Conservation (phyloP, 2,329 filamentous ascomycete genomes). For the Colletotrichum sojae region DNA sequence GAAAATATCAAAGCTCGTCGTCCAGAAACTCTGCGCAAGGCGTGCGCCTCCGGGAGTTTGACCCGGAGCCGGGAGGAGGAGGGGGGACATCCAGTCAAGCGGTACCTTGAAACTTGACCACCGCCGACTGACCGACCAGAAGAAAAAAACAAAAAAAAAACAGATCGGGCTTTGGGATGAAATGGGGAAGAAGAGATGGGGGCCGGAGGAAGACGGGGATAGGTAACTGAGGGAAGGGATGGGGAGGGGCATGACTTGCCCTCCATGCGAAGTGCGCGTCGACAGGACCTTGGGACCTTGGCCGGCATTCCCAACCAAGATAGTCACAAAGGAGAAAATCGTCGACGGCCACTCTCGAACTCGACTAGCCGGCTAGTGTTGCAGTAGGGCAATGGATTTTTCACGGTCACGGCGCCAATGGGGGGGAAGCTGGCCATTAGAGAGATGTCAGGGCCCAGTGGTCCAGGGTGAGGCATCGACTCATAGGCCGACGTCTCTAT, state of each 20-base stretch:
- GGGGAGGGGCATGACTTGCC: slow-evolving; percentile 48
- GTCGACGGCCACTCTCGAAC: slow-evolving; percentile 21
- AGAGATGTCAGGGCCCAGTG: neutral
- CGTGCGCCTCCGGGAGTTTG: slow-evolving; percentile 20
- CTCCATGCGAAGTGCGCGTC: slow-evolving; percentile 42
- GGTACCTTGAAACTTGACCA: too few species aligned
- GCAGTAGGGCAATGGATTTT: slow-evolving; percentile 11
- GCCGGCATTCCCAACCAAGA: neutral
- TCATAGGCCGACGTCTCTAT: slow-evolving; percentile 7
- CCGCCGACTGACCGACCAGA: too few species aligned
- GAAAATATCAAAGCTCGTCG: too few species aligned
- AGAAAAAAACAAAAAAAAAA: too few species aligned
- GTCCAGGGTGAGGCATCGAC: slow-evolving; percentile 18
- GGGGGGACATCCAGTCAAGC: slow-evolving; percentile 13
- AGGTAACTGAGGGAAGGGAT: neutral
- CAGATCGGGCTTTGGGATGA: neutral
- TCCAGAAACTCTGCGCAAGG: neutral
- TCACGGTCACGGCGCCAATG: slow-evolving; percentile 8
- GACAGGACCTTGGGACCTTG: slow-evolving; percentile 8
- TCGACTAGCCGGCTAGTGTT: slow-evolving; percentile 29
- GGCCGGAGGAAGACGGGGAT: neutral
- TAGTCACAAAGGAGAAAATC: too few species aligned
- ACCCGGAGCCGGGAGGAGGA: slow-evolving; percentile 34
- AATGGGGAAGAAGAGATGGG: neutral
- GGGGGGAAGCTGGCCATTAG: too few species aligned